Conservation (phyloP, 257 asterid genomes). For the Dorcoceras hygrometricum region DNA sequence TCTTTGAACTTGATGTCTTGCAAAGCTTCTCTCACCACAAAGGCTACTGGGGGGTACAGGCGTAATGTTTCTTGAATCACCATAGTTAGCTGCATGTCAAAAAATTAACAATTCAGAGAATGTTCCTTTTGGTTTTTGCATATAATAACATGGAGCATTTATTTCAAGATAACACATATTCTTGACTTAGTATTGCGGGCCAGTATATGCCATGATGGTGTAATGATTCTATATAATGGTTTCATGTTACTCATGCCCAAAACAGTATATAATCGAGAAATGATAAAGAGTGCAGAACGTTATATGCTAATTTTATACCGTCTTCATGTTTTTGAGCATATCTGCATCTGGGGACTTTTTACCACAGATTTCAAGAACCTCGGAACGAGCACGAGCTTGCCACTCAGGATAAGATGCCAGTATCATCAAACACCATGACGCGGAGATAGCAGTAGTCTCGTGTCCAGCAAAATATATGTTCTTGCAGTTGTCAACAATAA, state of each 20-base stretch:
- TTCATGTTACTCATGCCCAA: background rate
- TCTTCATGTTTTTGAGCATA: conserved; percentile 59
- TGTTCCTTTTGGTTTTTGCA: background rate
- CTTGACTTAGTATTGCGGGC: background rate
- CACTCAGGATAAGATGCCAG: conserved; percentile 69
- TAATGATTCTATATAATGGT: background rate
- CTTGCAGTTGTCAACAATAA: conserved; percentile 70
- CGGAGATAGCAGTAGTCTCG: conserved; percentile 58
- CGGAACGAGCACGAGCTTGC: conserved; percentile 73
- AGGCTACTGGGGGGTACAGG: conserved; percentile 69
- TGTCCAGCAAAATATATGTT: conserved; percentile 71
- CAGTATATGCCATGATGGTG: background rate
- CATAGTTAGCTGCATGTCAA: background rate
- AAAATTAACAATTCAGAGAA: background rate
- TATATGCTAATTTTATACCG: conserved; percentile 31
- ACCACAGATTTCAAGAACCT: conserved; percentile 59
- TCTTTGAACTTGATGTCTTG: conserved; percentile 47
- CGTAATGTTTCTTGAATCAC: conserved; percentile 66
- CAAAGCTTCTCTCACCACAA: conserved; percentile 60
- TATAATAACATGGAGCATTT: background rate
- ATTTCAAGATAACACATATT: background rate
- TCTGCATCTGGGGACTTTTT: conserved; percentile 42
- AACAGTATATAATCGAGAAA: background rate
- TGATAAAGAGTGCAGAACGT: background rate
- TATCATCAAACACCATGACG: conserved; percentile 80